Evolutionary conservation across 2,329 filamentous ascomycete genomes (phyloP), one percentile per base, ranked within the genome.

Genomic region (Stemphylium vesicarium): DNA sequence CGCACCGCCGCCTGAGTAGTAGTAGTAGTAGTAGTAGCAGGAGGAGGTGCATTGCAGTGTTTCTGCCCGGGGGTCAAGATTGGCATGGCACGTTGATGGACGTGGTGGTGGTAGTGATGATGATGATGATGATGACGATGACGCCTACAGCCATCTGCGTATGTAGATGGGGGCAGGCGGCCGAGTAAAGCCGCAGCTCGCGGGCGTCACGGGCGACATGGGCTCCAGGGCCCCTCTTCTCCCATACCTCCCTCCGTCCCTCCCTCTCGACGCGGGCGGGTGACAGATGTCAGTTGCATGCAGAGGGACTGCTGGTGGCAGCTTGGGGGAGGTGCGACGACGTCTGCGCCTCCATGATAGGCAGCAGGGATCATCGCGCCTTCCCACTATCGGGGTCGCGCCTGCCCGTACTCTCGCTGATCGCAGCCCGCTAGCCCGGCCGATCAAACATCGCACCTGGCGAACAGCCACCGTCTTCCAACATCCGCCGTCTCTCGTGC

Each of bases 401-500:
- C 60, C 61, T 62, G 57, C 55, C 63, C 61, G 50, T 26, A 29
- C 26, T 56, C 52, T 38, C 46, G 56, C 50, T 56, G 50, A 64
- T 65, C 57, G 38, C 56, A 50, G 63, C 62, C 67, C 60, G 60
- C 64, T 63, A 66, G 63, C 69, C 26, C 69, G 70, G 69, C 61
- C 63, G 68, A 72, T 72, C 70, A 68, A 60, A 64, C 69, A 57
- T 58, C 38, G 62, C 63, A 56, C 63, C 63, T 37, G 47, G 16
- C 31, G 7, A 22, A 26, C 35, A 58, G 52, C 57, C 56, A 60
- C 63, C 53, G 41, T 57, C 57, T 51, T 57, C 55, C 57, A 58
- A 53, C 45, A 37, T 45, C 47, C 49, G 48, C 33, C 48, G 48
- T 49, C 57, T 56, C 54, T 39, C 45, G 47, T 22, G 42, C 18